These are phyloP conservation scores for Fusarium subtropicale DNA, from an alignment of 2,329 filamentous ascomycete species.

Conservation along the genomic window DNA sequence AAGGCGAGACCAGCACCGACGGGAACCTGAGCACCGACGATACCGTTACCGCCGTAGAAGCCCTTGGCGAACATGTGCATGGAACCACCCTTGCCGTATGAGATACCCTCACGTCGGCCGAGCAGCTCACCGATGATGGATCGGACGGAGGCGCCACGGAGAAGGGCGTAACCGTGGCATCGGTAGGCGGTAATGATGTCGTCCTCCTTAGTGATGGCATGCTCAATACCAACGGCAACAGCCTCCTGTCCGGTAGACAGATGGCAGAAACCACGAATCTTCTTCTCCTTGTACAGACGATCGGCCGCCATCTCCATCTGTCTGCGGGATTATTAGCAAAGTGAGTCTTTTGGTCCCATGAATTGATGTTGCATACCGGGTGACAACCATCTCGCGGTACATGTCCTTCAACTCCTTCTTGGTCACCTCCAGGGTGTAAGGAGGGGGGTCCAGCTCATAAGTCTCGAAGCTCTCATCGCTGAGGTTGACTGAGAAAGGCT, in stretches of 20 bases:
- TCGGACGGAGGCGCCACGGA: constrained; percentile 91
- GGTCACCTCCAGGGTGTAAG: constrained; percentile 91
- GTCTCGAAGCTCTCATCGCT: constrained; percentile 99
- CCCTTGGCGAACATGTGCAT: constrained; percentile 99
- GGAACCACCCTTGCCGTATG: constrained; percentile 98
- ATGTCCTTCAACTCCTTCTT: constrained; percentile 99
- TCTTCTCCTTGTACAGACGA: constrained; percentile 99
- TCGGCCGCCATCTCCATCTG: constrained; percentile 99
- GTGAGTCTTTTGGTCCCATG: neutral
- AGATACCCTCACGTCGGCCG: constrained; percentile 94
- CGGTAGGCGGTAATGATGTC: constrained; percentile 98
- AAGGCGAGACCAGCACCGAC: constrained; percentile 97
- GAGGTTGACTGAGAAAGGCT: constrained; percentile 90
- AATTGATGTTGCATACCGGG: constrained; percentile 73
- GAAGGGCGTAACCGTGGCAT: constrained; percentile 97
- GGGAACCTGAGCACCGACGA: constrained; percentile 97
- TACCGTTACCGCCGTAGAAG: constrained; percentile 99
- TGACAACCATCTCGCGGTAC: constrained; percentile 97
- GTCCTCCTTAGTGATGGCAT: constrained; percentile 90
- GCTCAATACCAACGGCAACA: constrained; percentile 95
- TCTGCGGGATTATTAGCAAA: constrained; percentile 63
- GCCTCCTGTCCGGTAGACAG: constrained; percentile 98
- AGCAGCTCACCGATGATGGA: constrained; percentile 97
- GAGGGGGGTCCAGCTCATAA: constrained; percentile 96
- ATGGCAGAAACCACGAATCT: constrained; percentile 99